These are phyloP conservation scores for Amanita inopinata DNA, from an alignment of 768 basidiomycete species.

Conservation along the genomic window DNA sequence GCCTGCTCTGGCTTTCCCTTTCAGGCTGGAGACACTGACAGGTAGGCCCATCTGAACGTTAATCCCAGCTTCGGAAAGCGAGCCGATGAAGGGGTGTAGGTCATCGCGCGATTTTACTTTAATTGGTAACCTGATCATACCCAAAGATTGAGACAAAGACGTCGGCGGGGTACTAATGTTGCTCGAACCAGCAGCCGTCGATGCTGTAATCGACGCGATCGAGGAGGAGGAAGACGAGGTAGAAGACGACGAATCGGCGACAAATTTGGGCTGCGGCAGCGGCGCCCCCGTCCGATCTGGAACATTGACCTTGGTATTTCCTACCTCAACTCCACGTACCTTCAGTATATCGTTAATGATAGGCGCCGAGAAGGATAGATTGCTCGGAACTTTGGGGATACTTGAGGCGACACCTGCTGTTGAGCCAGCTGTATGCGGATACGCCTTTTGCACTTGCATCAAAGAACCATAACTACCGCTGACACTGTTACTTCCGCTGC, in stretches of 20 bases:
- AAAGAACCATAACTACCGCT: slow-evolving; percentile 33
- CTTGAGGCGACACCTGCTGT: slow-evolving; percentile 29
- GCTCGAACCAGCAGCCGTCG: slow-evolving; percentile 27
- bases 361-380: slow-evolving; percentile 23
- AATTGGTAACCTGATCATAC: slow-evolving; percentile 31
- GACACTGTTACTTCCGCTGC: slow-evolving; percentile 29
- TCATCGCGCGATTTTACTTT: slow-evolving; percentile 16
- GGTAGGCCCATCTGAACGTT: background rate
- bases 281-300: slow-evolving; percentile 2
- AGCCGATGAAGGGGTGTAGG: background rate
- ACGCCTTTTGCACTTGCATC: slow-evolving; percentile 27
- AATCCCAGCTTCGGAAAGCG: slow-evolving; percentile 7
- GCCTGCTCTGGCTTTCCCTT: slow-evolving; percentile 23
- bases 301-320: background rate
- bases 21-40: slow-evolving; percentile 8
- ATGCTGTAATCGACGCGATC: slow-evolving; percentile 31
- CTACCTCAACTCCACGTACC: background rate
- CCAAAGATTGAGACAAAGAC: slow-evolving; percentile 39
- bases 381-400: slow-evolving; percentile 30
- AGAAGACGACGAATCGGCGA: slow-evolving; percentile 22
- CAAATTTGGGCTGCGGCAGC: slow-evolving; percentile 12
- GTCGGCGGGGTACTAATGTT: slow-evolving; percentile 52
- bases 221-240: slow-evolving; percentile 48
- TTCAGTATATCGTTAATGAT: background rate
- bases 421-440: slow-evolving; percentile 14